Evolutionary conservation across 441 rosid species (phyloP), one percentile per base, ranked within the genome.

Genomic region (Theobroma grandiflorum): DNA sequence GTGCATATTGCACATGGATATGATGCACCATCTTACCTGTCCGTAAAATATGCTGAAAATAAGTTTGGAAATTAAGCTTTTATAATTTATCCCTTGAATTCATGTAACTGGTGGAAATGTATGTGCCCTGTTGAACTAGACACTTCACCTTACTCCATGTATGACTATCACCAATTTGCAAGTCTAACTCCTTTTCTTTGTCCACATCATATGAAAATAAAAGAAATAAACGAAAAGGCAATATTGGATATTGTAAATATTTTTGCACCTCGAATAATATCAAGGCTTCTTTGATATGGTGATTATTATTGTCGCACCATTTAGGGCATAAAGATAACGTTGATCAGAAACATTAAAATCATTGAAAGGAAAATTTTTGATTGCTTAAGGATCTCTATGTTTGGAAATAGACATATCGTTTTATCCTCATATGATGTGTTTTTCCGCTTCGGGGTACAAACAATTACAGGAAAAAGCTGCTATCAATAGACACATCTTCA

Each of bases 21-120:
- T 79, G 91, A 86, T 84, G 84, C 81, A 63, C 67, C 74, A 87
- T 85, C 91, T 71, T 83, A 72, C 79, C 33, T 72, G 65, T 70
- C 82, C 53, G 65, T 57, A 33, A 58, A 74, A 20, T 57, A 61
- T 22, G 6, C 10, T 16, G 10, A 55, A 43, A 58, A 38, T 43
- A 47, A 65, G 35, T 75, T 57, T 59, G 26, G 74, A 6, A 65
- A 38, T 38, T 38, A 4, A 35, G n/a, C 16, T 8, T 7, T 35
- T 74, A 14, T 58, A 18, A 5, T 53, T 33, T 37, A 31, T 16
- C n/a, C 18, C 16, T 58, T 31, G 74, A 75, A 78, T 69, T 53
- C 55, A 47, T 38, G 20, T 31, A 33, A 53, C 22, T 22, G 35
- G 2, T 14, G 38, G 53, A 35, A 62, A 72, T 31, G 6, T 37